Percentiles rank a stretch among this genome's conserved stretches.
Conservation (phyloP, 352 stramenopile species). For the Phytophthora kernoviae region DNA sequence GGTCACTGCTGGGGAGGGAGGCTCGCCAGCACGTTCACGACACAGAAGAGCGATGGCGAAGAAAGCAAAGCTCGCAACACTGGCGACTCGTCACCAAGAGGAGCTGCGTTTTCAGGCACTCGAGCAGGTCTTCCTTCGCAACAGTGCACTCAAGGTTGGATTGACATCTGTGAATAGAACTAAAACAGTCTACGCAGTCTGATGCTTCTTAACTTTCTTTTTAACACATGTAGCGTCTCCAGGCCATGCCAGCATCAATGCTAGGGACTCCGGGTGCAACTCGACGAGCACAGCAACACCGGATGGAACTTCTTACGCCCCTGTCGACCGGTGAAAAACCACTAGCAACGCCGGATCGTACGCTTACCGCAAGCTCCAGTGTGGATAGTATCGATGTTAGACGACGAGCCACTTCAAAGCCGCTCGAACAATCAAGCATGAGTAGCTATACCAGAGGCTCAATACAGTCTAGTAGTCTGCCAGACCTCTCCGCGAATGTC, state of each 20-base stretch:
- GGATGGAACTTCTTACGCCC: conserved; percentile 22
- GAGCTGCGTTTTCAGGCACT: conserved; percentile 69
- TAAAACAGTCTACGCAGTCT: no score
- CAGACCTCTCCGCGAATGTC: conserved; percentile 4
- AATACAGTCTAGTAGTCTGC: conserved; percentile 21
- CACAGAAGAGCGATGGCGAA: conserved; percentile 32
- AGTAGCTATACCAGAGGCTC: conserved; percentile 19
- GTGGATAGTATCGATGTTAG: conserved; percentile 17
- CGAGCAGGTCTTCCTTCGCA: conserved; percentile 56
- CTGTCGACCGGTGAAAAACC: conserved; percentile 10
- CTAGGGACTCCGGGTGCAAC: conserved; percentile 11
- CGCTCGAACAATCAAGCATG: conserved; percentile 30
- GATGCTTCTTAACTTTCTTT: no score
- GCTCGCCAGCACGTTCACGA: conserved; percentile 16
- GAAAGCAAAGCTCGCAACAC: conserved; percentile 58
- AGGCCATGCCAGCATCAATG: conserved; percentile 24
- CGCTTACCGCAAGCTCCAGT: conserved; percentile 17
- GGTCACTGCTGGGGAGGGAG: neutral
- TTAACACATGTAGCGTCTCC: conserved; percentile 13
- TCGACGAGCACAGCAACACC: conserved; percentile 17
- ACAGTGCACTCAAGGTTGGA: conserved; percentile 43
- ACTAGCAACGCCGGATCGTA: conserved; percentile 6
- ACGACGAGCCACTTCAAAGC: conserved; percentile 18
- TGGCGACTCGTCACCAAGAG: conserved; percentile 53
- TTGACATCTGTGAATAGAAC: neutral